Evolutionary conservation across 2,329 filamentous ascomycete genomes (phyloP).

Genomic region (Cryphonectria parasitica): DNA sequence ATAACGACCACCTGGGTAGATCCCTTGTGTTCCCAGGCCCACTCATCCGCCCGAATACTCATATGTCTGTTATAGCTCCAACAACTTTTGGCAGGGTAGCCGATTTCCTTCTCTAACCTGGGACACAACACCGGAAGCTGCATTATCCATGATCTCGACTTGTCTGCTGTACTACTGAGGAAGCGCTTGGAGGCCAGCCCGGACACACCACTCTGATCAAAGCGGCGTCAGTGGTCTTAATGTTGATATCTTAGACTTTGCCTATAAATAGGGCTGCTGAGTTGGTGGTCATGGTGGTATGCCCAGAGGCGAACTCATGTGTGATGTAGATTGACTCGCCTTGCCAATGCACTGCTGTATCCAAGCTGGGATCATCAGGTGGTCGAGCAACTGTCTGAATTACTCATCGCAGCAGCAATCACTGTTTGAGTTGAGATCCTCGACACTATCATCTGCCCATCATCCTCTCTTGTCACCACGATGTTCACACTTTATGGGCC

Average conservation of each 20-base stretch:
- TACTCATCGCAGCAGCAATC: neutral
- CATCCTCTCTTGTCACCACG: neutral
- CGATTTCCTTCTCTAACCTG: neutral
- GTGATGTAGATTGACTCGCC: too few relatives aligned
- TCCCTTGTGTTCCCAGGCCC: neutral
- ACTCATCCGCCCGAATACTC: neutral
- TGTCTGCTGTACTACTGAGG: neutral
- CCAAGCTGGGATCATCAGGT: too few relatives aligned
- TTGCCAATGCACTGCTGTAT: too few relatives aligned
- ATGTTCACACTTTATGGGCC: neutral
- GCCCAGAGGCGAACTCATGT: neutral
- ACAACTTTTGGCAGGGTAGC: neutral
- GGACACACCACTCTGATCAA: neutral
- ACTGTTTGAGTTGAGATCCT: neutral
- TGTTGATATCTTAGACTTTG: neutral
- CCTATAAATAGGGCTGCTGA: neutral
- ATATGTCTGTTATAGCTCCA: neutral
- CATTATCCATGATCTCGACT: neutral
- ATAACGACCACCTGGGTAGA: too few relatives aligned
- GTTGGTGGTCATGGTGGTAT: neutral
- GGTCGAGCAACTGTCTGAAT: neutral
- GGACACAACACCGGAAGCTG: neutral
- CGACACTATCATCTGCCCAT: neutral
- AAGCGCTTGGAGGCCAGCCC: neutral
- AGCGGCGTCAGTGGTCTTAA: neutral